A percentile compares a stretch with the other conserved stretches of the same genome.
Conservation (phyloP, 169 alveolate genomes). For the Plasmodium yoelii region DNA sequence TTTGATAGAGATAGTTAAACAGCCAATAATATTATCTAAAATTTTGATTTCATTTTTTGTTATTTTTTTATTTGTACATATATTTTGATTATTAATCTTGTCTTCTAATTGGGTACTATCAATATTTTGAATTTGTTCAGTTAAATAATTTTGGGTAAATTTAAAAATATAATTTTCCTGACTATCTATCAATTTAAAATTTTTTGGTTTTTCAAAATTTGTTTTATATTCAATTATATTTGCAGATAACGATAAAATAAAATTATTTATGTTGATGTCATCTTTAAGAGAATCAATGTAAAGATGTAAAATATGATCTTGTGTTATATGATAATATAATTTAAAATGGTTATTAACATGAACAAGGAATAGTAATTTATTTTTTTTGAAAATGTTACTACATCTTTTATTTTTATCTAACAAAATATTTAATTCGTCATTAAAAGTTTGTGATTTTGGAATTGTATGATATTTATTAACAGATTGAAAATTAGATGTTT, state of each 20-base stretch:
- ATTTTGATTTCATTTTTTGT: not conserved
- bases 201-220: too few relatives aligned
- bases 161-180: too few relatives aligned
- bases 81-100: not conserved
- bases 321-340: constrained; percentile 14
- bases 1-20: constrained; percentile 5
- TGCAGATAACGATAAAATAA: too few relatives aligned
- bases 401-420: not conserved
- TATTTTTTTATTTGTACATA: not conserved
- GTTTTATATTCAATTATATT: too few relatives aligned
- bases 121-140: too few relatives aligned
- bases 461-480: too few relatives aligned
- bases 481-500: too few relatives aligned
- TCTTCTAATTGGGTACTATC: not conserved
- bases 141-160: too few relatives aligned
- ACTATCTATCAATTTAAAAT: too few relatives aligned
- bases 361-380: constrained; percentile 1
- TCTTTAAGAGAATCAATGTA: constrained; percentile 10
- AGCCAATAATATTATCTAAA: not conserved
- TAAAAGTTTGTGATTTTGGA: not conserved
- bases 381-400: not conserved
- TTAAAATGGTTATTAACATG: constrained; percentile 18
- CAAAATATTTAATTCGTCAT: not conserved
- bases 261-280: too few relatives aligned
- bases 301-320: constrained; percentile 5